Conservation (phyloP, 257 asterid genomes). For the Linderniella brevidens region DNA sequence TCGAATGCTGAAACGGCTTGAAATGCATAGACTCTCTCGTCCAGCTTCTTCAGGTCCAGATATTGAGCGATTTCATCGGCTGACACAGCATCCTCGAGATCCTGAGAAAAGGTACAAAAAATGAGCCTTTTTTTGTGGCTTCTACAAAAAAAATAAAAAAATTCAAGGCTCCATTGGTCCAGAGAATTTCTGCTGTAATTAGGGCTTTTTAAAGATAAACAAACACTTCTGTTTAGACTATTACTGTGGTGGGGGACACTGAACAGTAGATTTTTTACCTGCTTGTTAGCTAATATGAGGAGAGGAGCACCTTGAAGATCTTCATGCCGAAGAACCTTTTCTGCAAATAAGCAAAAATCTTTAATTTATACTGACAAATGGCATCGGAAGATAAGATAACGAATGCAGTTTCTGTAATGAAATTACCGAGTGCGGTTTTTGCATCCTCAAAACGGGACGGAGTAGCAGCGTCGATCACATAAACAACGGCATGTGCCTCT, state of each 20-base stretch:
- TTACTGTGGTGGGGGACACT: too few relatives aligned
- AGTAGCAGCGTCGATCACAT: slow-evolving; percentile 49
- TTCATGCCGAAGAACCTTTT: slow-evolving; percentile 63
- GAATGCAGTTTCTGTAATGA: background rate
- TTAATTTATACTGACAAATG: too few relatives aligned
- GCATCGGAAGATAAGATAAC: background rate
- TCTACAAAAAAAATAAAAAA: too few relatives aligned
- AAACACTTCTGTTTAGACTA: too few relatives aligned
- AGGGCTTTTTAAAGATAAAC: too few relatives aligned
- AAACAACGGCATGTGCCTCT: slow-evolving; percentile 70
- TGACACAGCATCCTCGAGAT: slow-evolving; percentile 52
- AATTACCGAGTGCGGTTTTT: slow-evolving; percentile 58
- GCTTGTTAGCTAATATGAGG: slow-evolving; percentile 54
- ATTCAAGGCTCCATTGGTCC: too few relatives aligned
- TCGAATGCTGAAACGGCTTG: slow-evolving; percentile 60
- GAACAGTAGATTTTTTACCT: slow-evolving; percentile 18
- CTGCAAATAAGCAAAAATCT: too few relatives aligned
- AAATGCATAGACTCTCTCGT: slow-evolving; percentile 42
- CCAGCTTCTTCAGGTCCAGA: slow-evolving; percentile 65
- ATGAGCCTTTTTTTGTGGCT: too few relatives aligned
- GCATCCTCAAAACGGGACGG: slow-evolving; percentile 69
- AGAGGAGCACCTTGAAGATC: slow-evolving; percentile 77
- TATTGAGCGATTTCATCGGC: slow-evolving; percentile 58
- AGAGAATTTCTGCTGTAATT: too few relatives aligned
- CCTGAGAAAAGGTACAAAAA: slow-evolving; percentile 26